Evolutionary conservation across 352 stramenopile species (phyloP).

Genomic region (Phytophthora pistaciae): DNA sequence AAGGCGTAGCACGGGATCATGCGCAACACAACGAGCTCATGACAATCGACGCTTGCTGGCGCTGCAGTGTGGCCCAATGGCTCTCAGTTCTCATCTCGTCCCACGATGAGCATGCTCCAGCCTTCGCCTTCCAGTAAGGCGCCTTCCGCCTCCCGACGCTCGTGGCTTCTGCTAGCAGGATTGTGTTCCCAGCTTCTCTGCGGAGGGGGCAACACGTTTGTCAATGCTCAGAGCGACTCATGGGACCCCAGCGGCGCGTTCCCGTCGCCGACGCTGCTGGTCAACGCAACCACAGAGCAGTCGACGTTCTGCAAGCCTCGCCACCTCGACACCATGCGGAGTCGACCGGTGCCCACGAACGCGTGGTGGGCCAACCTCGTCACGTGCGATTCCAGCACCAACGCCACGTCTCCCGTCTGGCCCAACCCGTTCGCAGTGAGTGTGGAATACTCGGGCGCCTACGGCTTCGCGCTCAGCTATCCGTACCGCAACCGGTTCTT

Average conservation of each 20-base stretch:
- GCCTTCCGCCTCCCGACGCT: conserved; percentile 10
- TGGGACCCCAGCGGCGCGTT: conserved; percentile 57
- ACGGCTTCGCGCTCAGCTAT: conserved; percentile 70
- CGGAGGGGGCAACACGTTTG: conserved; percentile 13
- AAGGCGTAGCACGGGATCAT: conserved; percentile 10
- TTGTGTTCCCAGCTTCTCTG: conserved; percentile 29
- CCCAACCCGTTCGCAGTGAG: conserved; percentile 72
- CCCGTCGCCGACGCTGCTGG: conserved; percentile 35
- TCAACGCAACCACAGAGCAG: conserved; percentile 51
- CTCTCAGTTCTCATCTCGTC: conserved; percentile 42
- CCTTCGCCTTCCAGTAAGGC: conserved; percentile 4
- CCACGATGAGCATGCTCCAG: conserved; percentile 31
- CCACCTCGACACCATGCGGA: conserved; percentile 58
- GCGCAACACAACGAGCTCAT: not conserved
- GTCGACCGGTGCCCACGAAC: conserved; percentile 76
- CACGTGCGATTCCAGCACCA: conserved; percentile 57
- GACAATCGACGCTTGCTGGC: not conserved
- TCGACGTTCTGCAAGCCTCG: conserved; percentile 58
- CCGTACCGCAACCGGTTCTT: conserved; percentile 80
- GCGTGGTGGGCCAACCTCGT: conserved; percentile 88
- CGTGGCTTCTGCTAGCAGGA: conserved; percentile 25
- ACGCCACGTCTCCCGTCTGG: conserved; percentile 70
- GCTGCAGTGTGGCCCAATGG: not conserved
- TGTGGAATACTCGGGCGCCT: conserved; percentile 47
- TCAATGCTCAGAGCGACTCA: conserved; percentile 43